These are phyloP conservation scores for Clavispora phyllophila DNA, from an alignment of 805 yeast species.

Conservation along the genomic window DNA sequence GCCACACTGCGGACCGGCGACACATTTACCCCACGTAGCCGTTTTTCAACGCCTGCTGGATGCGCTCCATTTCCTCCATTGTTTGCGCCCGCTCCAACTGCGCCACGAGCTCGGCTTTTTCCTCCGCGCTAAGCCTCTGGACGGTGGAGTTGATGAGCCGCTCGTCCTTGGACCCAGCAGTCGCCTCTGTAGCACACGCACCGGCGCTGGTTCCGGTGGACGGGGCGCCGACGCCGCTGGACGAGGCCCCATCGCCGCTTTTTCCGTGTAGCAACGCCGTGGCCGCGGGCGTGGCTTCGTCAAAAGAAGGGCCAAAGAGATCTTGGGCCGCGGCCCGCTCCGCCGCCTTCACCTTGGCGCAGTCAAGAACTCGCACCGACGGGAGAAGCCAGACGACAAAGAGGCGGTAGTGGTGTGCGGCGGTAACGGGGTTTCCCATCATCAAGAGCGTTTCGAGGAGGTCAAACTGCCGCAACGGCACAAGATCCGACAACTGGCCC, in stretches of 20 bases:
- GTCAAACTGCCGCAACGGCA: conserved; percentile 8
- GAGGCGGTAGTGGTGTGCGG: conserved; percentile 49
- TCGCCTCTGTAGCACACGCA: too few relatives aligned
- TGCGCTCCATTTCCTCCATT: conserved; percentile 67
- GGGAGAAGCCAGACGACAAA: conserved; percentile 63
- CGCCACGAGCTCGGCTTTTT: conserved; percentile 44
- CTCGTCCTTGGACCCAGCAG: too few relatives aligned
- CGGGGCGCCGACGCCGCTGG: too few relatives aligned
- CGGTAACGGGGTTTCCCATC: conserved; percentile 53
- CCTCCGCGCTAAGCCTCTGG: conserved; percentile 49
- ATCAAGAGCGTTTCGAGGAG: conserved; percentile 39
- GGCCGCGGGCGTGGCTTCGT: conserved; percentile 27
- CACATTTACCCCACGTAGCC: conserved; percentile 12
- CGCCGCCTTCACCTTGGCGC: conserved; percentile 48
- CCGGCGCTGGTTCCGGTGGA: too few relatives aligned
- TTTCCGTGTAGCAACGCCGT: conserved; percentile 14
- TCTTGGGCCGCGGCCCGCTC: conserved; percentile 48
- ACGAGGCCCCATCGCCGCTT: neutral
- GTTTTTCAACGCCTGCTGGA: conserved; percentile 38
- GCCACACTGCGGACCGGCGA: too few relatives aligned
- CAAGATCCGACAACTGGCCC: conserved; percentile 36
- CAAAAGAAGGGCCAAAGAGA: conserved; percentile 30
- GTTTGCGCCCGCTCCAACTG: conserved; percentile 60
- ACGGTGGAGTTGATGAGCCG: conserved; percentile 33
- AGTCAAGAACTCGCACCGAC: conserved; percentile 59